A percentile compares a stretch with the other conserved stretches of the same genome.
Evolutionary conservation across 1,284 basidiomycete species (phyloP).

Genomic region (Rhodotorula sp.): DNA sequence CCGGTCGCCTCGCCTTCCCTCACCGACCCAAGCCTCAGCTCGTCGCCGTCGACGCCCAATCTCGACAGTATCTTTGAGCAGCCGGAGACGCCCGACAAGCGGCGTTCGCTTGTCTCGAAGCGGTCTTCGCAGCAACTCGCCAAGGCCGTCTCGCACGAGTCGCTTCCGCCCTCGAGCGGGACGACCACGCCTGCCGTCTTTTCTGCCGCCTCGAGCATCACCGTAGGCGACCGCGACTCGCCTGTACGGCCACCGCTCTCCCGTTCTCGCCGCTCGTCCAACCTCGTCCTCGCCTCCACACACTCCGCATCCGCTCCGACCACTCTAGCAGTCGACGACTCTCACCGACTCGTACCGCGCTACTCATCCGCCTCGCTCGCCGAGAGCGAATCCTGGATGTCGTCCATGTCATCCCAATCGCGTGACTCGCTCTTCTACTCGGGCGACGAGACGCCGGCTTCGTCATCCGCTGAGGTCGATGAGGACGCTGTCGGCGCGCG

Average conservation of each 20-base stretch:
- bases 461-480: conserved; percentile 2
- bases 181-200: background rate
- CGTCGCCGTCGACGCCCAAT: conserved; percentile 5
- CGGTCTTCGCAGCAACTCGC: background rate
- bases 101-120: background rate
- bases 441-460: conserved; percentile 10
- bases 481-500: background rate
- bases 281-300: conserved; percentile 4
- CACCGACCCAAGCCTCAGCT: too few species aligned
- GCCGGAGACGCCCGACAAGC: conserved; percentile 4
- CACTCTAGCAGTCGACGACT: too few species aligned
- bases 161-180: background rate
- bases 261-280: conserved; percentile 1
- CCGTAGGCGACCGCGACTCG: background rate
- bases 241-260: background rate
- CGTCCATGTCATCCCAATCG: conserved; percentile 13
- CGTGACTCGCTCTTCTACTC: conserved; percentile 10
- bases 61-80: conserved; percentile 14
- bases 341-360: background rate
- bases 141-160: background rate
- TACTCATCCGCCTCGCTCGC: background rate
- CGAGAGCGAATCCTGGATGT: background rate
- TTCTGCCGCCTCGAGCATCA: conserved; percentile 13
- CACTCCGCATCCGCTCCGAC: background rate
- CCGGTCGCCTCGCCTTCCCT: background rate